Conservation (phyloP, 78 protist species). For the Protostelium mycophagum region DNA sequence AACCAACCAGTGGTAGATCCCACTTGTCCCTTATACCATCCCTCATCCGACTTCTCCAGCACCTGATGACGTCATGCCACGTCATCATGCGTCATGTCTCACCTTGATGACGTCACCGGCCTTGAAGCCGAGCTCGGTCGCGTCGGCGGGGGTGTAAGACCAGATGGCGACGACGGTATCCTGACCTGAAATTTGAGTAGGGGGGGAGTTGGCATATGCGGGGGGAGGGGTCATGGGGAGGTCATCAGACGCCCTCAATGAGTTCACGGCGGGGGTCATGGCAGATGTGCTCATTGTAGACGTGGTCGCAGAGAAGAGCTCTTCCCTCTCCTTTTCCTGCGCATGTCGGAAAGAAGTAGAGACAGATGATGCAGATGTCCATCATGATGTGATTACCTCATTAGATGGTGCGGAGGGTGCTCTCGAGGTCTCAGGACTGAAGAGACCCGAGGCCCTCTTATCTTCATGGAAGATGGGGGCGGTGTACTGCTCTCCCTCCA, state of each 20-base stretch:
- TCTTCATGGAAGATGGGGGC: neutral
- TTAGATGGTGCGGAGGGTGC: neutral
- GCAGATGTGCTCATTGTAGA: too few relatives aligned
- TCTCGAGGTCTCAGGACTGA: neutral
- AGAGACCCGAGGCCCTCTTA: neutral
- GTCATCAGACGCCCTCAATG: neutral
- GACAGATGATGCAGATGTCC: neutral
- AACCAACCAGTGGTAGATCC: neutral
- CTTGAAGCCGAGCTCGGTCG: neutral
- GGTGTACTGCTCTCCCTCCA: neutral
- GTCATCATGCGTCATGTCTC: neutral
- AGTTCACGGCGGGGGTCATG: too few relatives aligned
- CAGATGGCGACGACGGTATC: neutral
- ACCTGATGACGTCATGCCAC: neutral
- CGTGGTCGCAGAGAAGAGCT: too few relatives aligned
- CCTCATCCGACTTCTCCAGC: neutral
- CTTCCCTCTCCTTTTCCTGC: too few relatives aligned
- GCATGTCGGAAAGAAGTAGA: too few relatives aligned
- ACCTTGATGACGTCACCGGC: slow-evolving; percentile 2
- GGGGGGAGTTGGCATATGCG: neutral
- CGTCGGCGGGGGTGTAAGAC: neutral
- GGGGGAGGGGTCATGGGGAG: neutral
- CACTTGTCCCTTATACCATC: neutral
- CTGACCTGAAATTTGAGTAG: neutral
- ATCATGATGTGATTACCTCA: neutral